Evolutionary conservation across 768 basidiomycete genomes (phyloP).

Genomic region (Holtermannia corniformis): DNA sequence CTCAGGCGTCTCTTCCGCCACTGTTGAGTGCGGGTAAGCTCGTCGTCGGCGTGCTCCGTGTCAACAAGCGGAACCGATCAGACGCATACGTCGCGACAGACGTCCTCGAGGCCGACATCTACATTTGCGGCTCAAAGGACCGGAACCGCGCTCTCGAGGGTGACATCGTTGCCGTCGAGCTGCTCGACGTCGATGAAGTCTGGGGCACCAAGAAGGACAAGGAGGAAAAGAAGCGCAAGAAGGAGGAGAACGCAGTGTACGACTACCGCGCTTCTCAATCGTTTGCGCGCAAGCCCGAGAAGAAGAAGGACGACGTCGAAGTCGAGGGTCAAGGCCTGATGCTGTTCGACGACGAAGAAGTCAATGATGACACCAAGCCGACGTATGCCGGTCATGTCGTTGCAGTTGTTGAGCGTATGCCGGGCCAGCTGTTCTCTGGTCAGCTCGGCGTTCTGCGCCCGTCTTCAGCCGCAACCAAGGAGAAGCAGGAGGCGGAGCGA

Average conservation of each 20-base stretch:
- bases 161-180: constrained; percentile 91
- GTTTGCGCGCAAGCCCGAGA: constrained; percentile 66
- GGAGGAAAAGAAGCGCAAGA: constrained; percentile 99
- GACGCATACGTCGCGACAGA: constrained; percentile 98
- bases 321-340: constrained; percentile 96
- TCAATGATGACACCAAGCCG: constrained; percentile 95
- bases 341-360: constrained; percentile 98
- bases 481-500: constrained; percentile 96
- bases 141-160: constrained; percentile 97
- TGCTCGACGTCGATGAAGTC: constrained; percentile 95
- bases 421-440: constrained; percentile 95
- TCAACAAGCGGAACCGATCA: constrained; percentile 96
- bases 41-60: constrained; percentile 91
- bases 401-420: constrained; percentile 94
- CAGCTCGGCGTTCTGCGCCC: constrained; percentile 90
- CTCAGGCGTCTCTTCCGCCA: constrained; percentile 92
- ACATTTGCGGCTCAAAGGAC: constrained; percentile 97
- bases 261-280: constrained; percentile 56
- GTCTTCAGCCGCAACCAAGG: constrained; percentile 93
- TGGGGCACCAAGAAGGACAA: constrained; percentile 97
- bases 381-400: constrained; percentile 98
- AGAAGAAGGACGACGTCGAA: constrained; percentile 99
- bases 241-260: constrained; percentile 96
- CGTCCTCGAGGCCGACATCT: constrained; percentile 96
- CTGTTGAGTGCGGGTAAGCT: constrained; percentile 93